These are phyloP conservation scores for Coemansia sp. DNA, from an alignment of 192 early-diverging fungal species.

Conservation along the genomic window DNA sequence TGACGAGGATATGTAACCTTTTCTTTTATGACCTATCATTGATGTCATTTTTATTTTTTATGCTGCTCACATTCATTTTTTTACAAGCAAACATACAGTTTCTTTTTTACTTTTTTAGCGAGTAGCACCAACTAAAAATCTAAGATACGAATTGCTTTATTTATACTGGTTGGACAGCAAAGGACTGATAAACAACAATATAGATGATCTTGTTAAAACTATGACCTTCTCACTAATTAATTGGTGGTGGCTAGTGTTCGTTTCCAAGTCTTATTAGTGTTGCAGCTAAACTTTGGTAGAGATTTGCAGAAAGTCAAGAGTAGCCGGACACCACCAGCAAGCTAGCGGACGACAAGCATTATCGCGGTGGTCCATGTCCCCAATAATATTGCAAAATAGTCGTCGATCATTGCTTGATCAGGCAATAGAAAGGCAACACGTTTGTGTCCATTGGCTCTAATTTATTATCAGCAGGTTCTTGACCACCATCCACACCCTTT, in stretches of 20 bases:
- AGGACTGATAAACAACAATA: background rate
- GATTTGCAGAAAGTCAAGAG: background rate
- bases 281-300: background rate
- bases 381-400: background rate
- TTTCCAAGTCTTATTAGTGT: background rate
- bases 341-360: background rate
- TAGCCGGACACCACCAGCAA: background rate
- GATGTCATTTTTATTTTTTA: slow-evolving; percentile 14
- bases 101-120: background rate
- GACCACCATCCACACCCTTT: background rate
- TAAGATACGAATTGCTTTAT: background rate
- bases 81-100: background rate
- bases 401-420: background rate
- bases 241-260: background rate
- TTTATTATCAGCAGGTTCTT: background rate
- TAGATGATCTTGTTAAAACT: too few species aligned
- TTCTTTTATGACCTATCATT: slow-evolving; percentile 3
- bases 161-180: background rate
- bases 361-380: too few species aligned
- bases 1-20: slow-evolving; percentile 17
- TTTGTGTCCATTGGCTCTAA: background rate
- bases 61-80: background rate
- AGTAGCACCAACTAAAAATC: background rate
- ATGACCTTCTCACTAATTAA: background rate
- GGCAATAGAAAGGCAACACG: background rate